Evolutionary conservation across 768 basidiomycete species (phyloP).

Genomic region (Podaxis mareebaensis): DNA sequence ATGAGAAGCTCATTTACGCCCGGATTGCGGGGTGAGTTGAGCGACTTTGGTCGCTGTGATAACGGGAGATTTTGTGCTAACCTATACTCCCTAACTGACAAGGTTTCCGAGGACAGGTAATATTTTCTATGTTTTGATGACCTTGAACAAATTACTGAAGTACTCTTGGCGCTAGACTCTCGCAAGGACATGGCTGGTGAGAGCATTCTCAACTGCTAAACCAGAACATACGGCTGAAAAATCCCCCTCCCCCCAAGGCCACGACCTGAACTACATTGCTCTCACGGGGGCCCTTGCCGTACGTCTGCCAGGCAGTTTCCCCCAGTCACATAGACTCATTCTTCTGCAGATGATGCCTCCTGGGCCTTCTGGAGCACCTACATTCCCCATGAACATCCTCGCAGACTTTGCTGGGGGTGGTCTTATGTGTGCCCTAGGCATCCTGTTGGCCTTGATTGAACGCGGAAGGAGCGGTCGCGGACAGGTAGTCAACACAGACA

Average conservation of each 20-base stretch:
- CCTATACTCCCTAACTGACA: not conserved
- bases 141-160: not conserved
- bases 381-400: constrained; percentile 73
- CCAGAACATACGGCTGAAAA: not conserved
- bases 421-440: constrained; percentile 66
- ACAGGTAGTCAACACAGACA: constrained; percentile 74
- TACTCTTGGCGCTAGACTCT: constrained; percentile 43
- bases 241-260: constrained; percentile 43
- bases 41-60: not conserved
- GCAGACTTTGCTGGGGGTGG: constrained; percentile 87
- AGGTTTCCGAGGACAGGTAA: constrained; percentile 67
- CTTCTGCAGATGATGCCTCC: constrained; percentile 53
- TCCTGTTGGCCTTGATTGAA: constrained; percentile 74
- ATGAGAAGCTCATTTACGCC: constrained; percentile 70
- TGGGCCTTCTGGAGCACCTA: constrained; percentile 60
- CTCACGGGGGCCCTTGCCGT: constrained; percentile 75
- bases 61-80: constrained; percentile 5
- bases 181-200: constrained; percentile 77
- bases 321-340: not conserved
- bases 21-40: constrained; percentile 66
- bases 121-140: not conserved
- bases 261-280: constrained; percentile 85
- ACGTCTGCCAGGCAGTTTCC: constrained; percentile 14
- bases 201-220: constrained; percentile 16
- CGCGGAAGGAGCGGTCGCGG: constrained; percentile 65